Conservation (phyloP, 106 monocot genomes). For the Ottelia alismoides region DNA sequence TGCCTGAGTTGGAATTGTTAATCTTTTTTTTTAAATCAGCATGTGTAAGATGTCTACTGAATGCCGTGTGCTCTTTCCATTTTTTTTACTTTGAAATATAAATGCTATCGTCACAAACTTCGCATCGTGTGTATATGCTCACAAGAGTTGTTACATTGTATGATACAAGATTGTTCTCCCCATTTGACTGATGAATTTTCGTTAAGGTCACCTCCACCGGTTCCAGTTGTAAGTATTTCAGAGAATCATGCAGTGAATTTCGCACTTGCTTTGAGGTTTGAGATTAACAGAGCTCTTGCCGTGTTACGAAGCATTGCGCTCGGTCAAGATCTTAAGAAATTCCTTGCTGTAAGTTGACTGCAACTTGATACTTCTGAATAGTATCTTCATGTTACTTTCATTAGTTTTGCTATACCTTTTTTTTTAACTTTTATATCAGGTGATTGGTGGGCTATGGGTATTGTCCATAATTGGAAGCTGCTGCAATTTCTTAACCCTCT, state of each 20-base stretch:
- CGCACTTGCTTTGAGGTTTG: slow-evolving; percentile 35
- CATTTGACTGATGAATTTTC: neutral
- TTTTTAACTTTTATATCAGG: slow-evolving; percentile 22
- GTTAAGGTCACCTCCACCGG: slow-evolving; percentile 43
- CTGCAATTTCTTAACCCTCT: slow-evolving; percentile 75
- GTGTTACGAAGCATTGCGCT: slow-evolving; percentile 45
- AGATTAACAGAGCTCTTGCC: slow-evolving; percentile 42
- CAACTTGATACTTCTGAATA: too few species aligned
- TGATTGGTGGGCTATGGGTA: slow-evolving; percentile 70
- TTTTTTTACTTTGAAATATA: neutral
- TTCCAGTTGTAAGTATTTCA: slow-evolving; percentile 61
- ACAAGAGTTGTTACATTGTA: neutral
- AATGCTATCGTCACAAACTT: too few species aligned
- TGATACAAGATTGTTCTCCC: neutral
- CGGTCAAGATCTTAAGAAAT: slow-evolving; percentile 63
- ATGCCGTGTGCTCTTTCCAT: too few species aligned
- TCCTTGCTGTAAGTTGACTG: slow-evolving; percentile 51
- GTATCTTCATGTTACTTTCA: neutral
- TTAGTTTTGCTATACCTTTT: neutral
- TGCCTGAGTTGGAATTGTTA: too few species aligned
- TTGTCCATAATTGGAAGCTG: slow-evolving; percentile 58
- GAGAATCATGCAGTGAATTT: slow-evolving; percentile 47
- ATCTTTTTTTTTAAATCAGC: too few species aligned
- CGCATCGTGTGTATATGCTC: too few species aligned
- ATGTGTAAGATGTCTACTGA: too few species aligned